These are phyloP conservation scores for Nepenthes mirabilis DNA, from an alignment of 148 eudicot genomes.

Conservation along the genomic window DNA sequence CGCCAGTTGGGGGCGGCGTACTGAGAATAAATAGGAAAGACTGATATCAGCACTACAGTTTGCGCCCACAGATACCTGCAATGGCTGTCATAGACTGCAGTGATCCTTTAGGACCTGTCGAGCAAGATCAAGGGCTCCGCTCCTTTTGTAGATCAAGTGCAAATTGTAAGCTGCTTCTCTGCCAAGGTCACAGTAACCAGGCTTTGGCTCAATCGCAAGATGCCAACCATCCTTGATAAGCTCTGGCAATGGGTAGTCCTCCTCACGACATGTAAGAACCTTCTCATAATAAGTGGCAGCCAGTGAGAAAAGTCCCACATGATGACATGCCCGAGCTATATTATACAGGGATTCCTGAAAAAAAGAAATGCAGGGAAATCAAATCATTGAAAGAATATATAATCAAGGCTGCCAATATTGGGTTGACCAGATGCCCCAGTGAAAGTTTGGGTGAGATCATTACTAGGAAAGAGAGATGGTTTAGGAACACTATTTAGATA, in stretches of 20 bases:
- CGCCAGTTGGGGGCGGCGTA: too few relatives aligned
- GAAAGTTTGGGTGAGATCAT: too few relatives aligned
- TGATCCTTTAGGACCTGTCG: constrained; percentile 71
- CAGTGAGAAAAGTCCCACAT: constrained; percentile 62
- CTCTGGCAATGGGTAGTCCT: constrained; percentile 57
- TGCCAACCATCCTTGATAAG: constrained; percentile 27
- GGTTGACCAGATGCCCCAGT: too few relatives aligned
- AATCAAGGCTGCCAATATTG: too few relatives aligned
- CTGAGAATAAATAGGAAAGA: too few relatives aligned
- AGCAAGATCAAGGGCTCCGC: constrained; percentile 77
- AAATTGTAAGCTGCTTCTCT: constrained; percentile 89
- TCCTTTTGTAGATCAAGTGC: constrained; percentile 70
- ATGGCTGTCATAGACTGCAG: constrained; percentile 24
- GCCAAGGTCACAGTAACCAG: constrained; percentile 69
- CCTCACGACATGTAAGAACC: constrained; percentile 44
- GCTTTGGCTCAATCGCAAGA: constrained; percentile 12
- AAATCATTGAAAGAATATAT: too few relatives aligned
- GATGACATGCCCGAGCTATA: constrained; percentile 75
- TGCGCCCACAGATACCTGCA: too few relatives aligned
- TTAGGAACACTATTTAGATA: too few relatives aligned
- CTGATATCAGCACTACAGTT: too few relatives aligned
- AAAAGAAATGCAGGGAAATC: neutral
- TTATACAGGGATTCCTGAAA: constrained; percentile 74
- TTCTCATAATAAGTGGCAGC: constrained; percentile 73
- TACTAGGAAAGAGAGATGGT: too few relatives aligned